Evolutionary conservation across 1,284 basidiomycete genomes (phyloP).

Genomic region (Cryptococcus sp.): DNA sequence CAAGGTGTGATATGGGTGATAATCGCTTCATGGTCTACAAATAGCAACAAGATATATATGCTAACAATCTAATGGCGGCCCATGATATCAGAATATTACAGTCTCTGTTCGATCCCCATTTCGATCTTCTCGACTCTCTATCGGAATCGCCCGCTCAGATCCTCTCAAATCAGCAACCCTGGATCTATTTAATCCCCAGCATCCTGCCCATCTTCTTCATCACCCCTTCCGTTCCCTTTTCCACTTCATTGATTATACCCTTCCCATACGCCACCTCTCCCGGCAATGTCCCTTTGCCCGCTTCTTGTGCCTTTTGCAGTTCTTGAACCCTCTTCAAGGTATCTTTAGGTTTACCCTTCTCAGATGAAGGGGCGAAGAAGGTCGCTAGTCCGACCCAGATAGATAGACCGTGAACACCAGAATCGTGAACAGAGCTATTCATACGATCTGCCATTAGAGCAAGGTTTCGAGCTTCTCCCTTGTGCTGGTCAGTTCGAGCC

Average conservation of each 20-base stretch:
- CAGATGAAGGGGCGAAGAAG: slow-evolving; percentile 29
- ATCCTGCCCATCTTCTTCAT: neutral
- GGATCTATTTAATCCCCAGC: neutral
- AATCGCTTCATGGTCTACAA: no score
- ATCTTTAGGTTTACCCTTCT: slow-evolving; percentile 16
- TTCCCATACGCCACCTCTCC: neutral
- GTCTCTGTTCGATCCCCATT: no score
- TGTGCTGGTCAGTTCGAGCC: neutral
- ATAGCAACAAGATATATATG: no score
- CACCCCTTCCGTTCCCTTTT: neutral
- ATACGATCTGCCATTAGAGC: slow-evolving; percentile 44
- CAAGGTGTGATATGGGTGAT: no score
- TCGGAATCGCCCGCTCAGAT: neutral
- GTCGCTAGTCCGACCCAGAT: slow-evolving; percentile 40
- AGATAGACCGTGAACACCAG: slow-evolving; percentile 23
- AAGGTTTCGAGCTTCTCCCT: slow-evolving; percentile 39
- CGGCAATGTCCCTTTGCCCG: slow-evolving; percentile 1
- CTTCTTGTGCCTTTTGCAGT: slow-evolving; percentile 8
- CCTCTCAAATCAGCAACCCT: neutral
- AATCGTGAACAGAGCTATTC: slow-evolving; percentile 10
- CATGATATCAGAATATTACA: no score
- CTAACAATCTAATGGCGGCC: no score
- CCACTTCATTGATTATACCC: neutral
- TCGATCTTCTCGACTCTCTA: neutral
- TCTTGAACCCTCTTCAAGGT: slow-evolving; percentile 11